Evolutionary conservation across 1,284 basidiomycete species (phyloP).

Genomic region (Ceratobasidium sp.): DNA sequence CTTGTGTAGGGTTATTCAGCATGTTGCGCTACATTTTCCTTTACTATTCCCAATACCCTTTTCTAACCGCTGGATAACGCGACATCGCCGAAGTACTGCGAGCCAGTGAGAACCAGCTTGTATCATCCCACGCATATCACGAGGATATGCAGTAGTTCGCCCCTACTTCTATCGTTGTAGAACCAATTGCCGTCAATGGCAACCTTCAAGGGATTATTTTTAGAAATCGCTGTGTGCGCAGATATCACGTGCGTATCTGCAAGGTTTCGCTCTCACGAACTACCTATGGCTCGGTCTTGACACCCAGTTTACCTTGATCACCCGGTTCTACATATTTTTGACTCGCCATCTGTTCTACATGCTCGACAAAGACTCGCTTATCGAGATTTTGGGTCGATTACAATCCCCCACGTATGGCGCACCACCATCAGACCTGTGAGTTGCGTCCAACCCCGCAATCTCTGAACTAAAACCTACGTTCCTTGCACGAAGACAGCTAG

Average conservation of each 20-base stretch:
- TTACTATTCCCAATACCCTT: not conserved
- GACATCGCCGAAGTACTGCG: too few species aligned
- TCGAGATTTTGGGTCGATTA: not conserved
- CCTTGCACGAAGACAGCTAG: conserved; percentile 4
- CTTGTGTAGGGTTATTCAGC: not conserved
- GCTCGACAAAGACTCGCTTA: not conserved
- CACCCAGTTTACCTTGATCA: not conserved
- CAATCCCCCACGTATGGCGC: conserved; percentile 27
- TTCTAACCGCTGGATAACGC: too few species aligned
- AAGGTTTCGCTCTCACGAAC: not conserved
- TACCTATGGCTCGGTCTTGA: not conserved
- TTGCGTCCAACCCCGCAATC: not conserved
- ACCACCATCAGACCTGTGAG: conserved; percentile 21
- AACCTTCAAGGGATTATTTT: too few species aligned
- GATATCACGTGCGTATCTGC: not conserved
- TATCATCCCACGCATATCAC: too few species aligned
- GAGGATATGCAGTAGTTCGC: too few species aligned
- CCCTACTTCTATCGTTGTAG: too few species aligned
- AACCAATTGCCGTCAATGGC: too few species aligned
- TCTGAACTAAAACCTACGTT: not conserved
- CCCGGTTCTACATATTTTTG: not conserved
- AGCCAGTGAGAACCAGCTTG: too few species aligned
- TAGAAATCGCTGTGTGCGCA: too few species aligned
- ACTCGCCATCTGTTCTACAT: not conserved
- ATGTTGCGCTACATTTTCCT: not conserved